These are phyloP conservation scores for Chaetomium fimeti DNA, from an alignment of 495 filamentous ascomycete species.

Conservation along the genomic window DNA sequence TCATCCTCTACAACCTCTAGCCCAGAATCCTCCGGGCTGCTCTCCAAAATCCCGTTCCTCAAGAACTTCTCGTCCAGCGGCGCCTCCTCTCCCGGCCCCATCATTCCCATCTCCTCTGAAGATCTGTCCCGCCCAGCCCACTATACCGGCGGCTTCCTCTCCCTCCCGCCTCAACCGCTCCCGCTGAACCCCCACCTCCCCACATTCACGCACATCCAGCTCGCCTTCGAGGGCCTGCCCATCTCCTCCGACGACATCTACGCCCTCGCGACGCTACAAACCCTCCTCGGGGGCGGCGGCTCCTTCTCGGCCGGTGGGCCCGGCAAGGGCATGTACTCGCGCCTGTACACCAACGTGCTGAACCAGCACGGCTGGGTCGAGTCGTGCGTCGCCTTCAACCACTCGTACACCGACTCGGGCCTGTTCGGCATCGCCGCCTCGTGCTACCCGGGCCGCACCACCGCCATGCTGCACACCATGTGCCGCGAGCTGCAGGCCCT, in stretches of 20 bases:
- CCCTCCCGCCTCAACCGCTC: slow-evolving; percentile 74
- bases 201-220: slow-evolving; percentile 82
- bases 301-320: slow-evolving; percentile 97
- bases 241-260: slow-evolving; percentile 92
- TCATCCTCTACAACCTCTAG: slow-evolving; percentile 46
- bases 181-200: slow-evolving; percentile 77
- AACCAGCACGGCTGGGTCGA: slow-evolving; percentile 98
- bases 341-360: slow-evolving; percentile 93
- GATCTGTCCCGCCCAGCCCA: slow-evolving; percentile 68
- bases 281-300: slow-evolving; percentile 90
- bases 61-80: slow-evolving; percentile 75
- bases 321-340: slow-evolving; percentile 98
- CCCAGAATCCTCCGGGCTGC: slow-evolving; percentile 56
- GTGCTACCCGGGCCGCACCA: slow-evolving; percentile 71
- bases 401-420: slow-evolving; percentile 92
- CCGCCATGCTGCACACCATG: slow-evolving; percentile 87
- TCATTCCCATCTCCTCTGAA: slow-evolving; percentile 47
- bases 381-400: slow-evolving; percentile 91
- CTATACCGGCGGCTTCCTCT: slow-evolving; percentile 91
- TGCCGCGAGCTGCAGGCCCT: slow-evolving; percentile 82
- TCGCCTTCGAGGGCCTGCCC: slow-evolving; percentile 93
- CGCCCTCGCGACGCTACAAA: slow-evolving; percentile 93
- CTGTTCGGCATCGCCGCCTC: slow-evolving; percentile 90
- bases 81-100: slow-evolving; percentile 47
- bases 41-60: slow-evolving; percentile 88